A percentile compares a stretch with the other conserved stretches of the same genome.
Evolutionary conservation across 2,329 filamentous ascomycete species (phyloP).

Genomic region (Alternaria sp.): DNA sequence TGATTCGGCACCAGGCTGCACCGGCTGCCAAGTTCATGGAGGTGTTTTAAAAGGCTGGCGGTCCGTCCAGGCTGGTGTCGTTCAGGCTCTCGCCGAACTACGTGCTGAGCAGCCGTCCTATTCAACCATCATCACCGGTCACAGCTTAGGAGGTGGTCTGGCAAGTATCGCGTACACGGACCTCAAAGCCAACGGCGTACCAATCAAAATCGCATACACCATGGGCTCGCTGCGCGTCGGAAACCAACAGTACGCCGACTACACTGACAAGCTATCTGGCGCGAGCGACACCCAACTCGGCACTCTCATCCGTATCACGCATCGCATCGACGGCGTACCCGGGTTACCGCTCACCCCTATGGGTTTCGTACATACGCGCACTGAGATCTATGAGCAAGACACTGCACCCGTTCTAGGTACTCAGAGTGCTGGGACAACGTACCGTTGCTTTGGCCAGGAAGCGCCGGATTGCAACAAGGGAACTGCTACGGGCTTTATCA

Average conservation of each 20-base stretch:
- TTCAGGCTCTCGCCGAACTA: slow-evolving; percentile 54
- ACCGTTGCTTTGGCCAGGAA: slow-evolving; percentile 23
- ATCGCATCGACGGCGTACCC: slow-evolving; percentile 69
- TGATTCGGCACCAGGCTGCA: slow-evolving; percentile 24
- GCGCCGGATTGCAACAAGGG: slow-evolving; percentile 17
- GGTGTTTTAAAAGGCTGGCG: slow-evolving; percentile 65
- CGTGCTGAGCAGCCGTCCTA: slow-evolving; percentile 57
- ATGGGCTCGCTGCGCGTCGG: slow-evolving; percentile 68
- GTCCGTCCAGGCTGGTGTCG: slow-evolving; percentile 54
- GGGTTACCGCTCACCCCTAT: slow-evolving; percentile 65
- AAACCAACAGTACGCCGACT: slow-evolving; percentile 61
- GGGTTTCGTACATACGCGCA: slow-evolving; percentile 68
- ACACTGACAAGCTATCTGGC: slow-evolving; percentile 51
- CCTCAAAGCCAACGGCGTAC: slow-evolving; percentile 8
- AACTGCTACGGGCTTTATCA: slow-evolving; percentile 12
- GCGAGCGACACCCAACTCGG: slow-evolving; percentile 53
- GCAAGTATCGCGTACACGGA: slow-evolving; percentile 59
- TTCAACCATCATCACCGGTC: slow-evolving; percentile 64
- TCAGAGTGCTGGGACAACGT: slow-evolving; percentile 15
- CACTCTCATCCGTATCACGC: slow-evolving; percentile 68
- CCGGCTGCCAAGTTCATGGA: slow-evolving; percentile 59
- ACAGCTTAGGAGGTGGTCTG: slow-evolving; percentile 71
- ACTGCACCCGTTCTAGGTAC: background rate
- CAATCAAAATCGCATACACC: slow-evolving; percentile 17
- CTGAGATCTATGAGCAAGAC: slow-evolving; percentile 63